A percentile compares a stretch with the other conserved stretches of the same genome.
These are phyloP conservation scores for Mycena capillaripes DNA, from an alignment of 768 basidiomycete species.

Conservation along the genomic window DNA sequence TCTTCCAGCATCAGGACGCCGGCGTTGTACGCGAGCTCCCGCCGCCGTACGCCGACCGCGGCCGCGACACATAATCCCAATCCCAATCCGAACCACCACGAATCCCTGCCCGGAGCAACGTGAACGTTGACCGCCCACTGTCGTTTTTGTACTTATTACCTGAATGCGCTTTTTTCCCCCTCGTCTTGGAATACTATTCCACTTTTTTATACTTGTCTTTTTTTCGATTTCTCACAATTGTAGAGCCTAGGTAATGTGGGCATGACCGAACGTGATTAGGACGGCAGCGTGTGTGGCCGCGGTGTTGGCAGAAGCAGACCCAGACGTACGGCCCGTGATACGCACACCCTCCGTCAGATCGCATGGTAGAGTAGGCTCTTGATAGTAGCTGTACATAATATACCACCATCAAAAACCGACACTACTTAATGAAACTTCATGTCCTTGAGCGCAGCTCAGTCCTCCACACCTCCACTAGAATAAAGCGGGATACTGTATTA, in stretches of 20 bases:
- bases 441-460: too few species aligned
- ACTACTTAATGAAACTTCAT: not conserved
- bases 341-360: too few species aligned
- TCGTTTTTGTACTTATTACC: constrained; percentile 29
- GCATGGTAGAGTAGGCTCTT: not conserved
- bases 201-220: not conserved
- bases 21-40: constrained; percentile 52
- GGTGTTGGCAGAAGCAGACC: too few species aligned
- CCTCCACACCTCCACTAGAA: too few species aligned
- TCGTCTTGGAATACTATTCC: not conserved
- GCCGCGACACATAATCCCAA: constrained; percentile 2
- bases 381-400: constrained; percentile 21
- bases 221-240: not conserved
- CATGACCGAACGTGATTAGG: not conserved
- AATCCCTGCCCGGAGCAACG: not conserved
- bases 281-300: not conserved
- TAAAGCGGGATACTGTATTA: too few species aligned
- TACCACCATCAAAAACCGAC: not conserved
- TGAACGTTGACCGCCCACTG: constrained; percentile 29
- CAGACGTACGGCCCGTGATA: too few species aligned
- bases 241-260: constrained; percentile 22
- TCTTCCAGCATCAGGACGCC: constrained; percentile 54
- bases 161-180: constrained; percentile 4
- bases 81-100: not conserved
- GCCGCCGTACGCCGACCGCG: constrained; percentile 47